Evolutionary conservation across 139 green algal species (phyloP), one percentile per base, ranked within the genome.

Genomic region (Microglena sp.): DNA sequence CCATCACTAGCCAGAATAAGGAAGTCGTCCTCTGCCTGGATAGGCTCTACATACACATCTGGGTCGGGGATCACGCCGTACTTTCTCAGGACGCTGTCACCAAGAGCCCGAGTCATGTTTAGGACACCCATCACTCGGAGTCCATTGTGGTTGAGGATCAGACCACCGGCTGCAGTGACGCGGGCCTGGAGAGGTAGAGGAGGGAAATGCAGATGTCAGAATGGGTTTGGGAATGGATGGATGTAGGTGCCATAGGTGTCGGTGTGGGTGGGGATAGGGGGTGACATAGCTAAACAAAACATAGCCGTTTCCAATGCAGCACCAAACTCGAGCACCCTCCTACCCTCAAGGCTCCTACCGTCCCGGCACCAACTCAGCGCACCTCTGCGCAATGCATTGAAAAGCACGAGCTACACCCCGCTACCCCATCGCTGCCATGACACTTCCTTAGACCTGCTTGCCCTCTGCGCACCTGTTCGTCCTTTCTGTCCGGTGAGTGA

Each of bases 1-100:
- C 91, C 91, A 62, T 97, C 92, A 31, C 64, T 89, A 18, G 81
- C 91, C 3, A 95, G 45, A 6, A 97, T 74, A 18, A 97, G 21
- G 66, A 95, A 96, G 24, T 82, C 64, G 70, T 97, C 90, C 0
- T 67, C 56, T 0, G 44, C 21, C 22, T 24, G 4, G 26, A 33
- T 21, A 36, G 28, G 8, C 30, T 40, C 21, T 4, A 54, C 58
- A 4, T 7, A 8, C 33, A 84, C 67, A 29, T 85, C 78, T 18
- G 78, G 78, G 24, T 81, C 65, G 0, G 67, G 43, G 34, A 72
- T 75, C 33, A 81, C 63, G n/a, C 75, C 76, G 32, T 70, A 86
- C 3, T 59, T 63, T 6, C 64, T 57, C 31, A 86, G 64, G 27
- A 26, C 76, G 32, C 68, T 59, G 71, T 87, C 80, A 5, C 84